A percentile compares a stretch with the other conserved stretches of the same genome.
Conservation (phyloP, 331 rosid genomes). For the Cucumis variabilis region DNA sequence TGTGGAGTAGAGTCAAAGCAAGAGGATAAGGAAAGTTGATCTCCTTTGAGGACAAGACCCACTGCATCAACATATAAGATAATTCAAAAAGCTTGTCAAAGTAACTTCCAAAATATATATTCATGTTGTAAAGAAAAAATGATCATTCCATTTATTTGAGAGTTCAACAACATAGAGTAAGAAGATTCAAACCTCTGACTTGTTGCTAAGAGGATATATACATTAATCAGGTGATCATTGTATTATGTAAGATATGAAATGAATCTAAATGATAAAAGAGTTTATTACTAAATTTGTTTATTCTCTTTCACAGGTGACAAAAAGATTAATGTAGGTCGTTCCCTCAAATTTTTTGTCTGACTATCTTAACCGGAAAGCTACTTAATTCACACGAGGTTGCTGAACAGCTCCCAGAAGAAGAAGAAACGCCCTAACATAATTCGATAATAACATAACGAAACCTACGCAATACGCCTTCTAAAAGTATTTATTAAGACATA, state of each 20-base stretch:
- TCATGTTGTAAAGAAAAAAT: neutral
- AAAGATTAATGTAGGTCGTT: neutral
- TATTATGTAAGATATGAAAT: no score
- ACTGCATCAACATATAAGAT: slow-evolving; percentile 62
- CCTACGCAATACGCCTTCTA: neutral
- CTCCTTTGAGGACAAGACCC: slow-evolving; percentile 98
- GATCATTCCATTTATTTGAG: neutral
- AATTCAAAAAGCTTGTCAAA: slow-evolving; percentile 38
- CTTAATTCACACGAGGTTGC: neutral
- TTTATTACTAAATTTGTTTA: neutral
- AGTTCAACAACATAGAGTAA: neutral
- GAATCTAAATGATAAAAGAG: neutral
- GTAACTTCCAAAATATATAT: neutral
- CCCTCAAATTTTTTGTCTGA: neutral
- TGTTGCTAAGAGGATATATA: no score
- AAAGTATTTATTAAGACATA: no score
- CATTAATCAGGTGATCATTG: no score
- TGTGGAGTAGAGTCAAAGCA: slow-evolving; percentile 93
- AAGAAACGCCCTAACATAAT: neutral
- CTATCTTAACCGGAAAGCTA: neutral
- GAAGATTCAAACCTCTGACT: neutral
- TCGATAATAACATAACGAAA: neutral
- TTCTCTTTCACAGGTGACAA: neutral
- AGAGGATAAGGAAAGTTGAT: slow-evolving; percentile 98
- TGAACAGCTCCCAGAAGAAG: neutral